Evolutionary conservation across 306 rosid genomes (phyloP), one percentile per base, ranked within the genome.

Genomic region (Dalbergia oliveri): DNA sequence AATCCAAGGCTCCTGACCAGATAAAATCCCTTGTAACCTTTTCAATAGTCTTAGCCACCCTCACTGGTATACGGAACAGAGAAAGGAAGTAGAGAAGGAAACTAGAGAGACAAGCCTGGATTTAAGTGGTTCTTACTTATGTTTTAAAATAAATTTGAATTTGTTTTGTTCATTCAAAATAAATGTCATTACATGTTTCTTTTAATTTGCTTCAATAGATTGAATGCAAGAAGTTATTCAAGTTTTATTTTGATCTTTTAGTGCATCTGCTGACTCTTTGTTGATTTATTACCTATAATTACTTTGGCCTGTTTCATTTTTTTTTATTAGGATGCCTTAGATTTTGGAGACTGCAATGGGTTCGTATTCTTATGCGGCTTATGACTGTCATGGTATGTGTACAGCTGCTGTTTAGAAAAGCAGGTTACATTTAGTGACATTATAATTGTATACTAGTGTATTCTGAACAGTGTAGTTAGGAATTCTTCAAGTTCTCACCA

Each of bases 331-430:
- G 98, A 86, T 83, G 98, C 91, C 68, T 78, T 95, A 35, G 85
- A 91, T 82, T 84, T 89, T 77, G 97, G 92, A 88, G 83, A 91
- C 78, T 95, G 94, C 88, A 85, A 89, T 44, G 77, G 81, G 82
- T 90, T 82, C 99, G 99, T 56, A 86, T 89, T 81, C 86, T 93
- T 70, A 43, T 91, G 94, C 88, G 99, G 87, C 88, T 95, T 75
- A 72, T 95, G 85, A 91, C 98, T 75, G 92, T 77, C 70, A 59
- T 95, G 99, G 99, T 95, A 95, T 62, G 90, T 73, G 75, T 60
- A 61, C 60, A 78, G 45, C 77, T 53, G 33, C 65, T 60, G 11
- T 54, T 64, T n/a, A 49, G 19, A 43, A 83, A 0, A 70, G 47
- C 11, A 68, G 79, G 4, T 68, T 71, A 64, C 53, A 54, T 54